Conservation (phyloP, 768 basidiomycete species). For the Pleurotus tuoliensis region DNA sequence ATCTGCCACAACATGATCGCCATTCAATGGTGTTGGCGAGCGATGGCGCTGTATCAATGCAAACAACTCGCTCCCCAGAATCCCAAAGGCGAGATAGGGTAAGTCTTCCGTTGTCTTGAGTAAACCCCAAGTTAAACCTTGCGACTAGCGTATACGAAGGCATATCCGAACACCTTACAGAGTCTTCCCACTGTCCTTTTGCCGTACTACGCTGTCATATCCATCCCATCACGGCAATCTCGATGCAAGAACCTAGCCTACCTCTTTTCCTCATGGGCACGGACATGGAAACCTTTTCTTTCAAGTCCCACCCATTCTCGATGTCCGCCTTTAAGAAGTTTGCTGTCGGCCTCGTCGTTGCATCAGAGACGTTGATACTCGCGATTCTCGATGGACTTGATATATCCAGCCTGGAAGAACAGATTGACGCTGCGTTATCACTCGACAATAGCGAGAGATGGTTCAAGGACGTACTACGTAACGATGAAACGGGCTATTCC, state of each 20-base stretch:
- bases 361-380: background rate
- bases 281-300: background rate
- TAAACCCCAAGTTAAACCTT: background rate
- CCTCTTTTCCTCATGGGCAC: slow-evolving; percentile 5
- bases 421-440: background rate
- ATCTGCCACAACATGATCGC: no score
- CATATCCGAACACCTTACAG: background rate
- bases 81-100: no score
- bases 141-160: background rate
- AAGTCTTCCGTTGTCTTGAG: no score
- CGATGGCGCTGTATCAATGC: no score
- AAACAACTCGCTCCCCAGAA: no score
- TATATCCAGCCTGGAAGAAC: background rate
- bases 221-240: background rate
- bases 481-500: background rate
- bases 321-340: background rate
- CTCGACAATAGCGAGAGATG: background rate
- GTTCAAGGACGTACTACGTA: background rate
- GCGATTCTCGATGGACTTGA: background rate
- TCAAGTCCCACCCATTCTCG: background rate
- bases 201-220: slow-evolving; percentile 1
- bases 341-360: background rate
- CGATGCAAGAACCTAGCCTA: slow-evolving; percentile 5
- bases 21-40: no score
- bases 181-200: background rate